Evolutionary conservation across 768 basidiomycete species (phyloP).

Genomic region (Cystobasidium tubakii): DNA sequence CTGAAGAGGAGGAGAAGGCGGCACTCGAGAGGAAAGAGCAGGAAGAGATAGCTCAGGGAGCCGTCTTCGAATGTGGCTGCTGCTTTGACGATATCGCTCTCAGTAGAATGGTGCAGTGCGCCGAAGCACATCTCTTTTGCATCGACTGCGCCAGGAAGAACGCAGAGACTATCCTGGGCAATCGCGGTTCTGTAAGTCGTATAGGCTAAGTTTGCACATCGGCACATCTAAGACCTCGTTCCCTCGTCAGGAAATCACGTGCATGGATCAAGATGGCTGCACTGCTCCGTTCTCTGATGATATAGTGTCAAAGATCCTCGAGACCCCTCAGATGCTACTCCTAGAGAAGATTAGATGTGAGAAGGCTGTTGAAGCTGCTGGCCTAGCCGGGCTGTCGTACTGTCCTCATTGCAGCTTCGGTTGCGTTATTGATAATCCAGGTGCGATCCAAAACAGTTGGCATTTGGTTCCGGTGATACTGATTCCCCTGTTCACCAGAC

Average conservation of each 20-base stretch:
- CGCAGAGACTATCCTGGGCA: slow-evolving; percentile 40
- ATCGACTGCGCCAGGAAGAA: slow-evolving; percentile 40
- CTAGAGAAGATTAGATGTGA: slow-evolving; percentile 43
- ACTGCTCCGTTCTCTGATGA: slow-evolving; percentile 36
- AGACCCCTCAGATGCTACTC: slow-evolving; percentile 26
- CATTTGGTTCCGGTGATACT: neutral
- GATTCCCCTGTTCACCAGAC: slow-evolving; percentile 40
- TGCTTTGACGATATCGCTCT: slow-evolving; percentile 41
- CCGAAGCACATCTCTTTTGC: slow-evolving; percentile 42
- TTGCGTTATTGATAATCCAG: slow-evolving; percentile 38
- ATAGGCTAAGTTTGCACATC: neutral
- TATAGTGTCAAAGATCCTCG: slow-evolving; percentile 34
- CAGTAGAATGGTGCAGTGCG: slow-evolving; percentile 38
- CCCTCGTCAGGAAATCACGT: slow-evolving; percentile 12
- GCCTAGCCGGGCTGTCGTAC: slow-evolving; percentile 1
- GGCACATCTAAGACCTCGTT: neutral
- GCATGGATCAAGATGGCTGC: slow-evolving; percentile 44
- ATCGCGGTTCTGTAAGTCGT: slow-evolving; percentile 38
- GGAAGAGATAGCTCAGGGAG: slow-evolving; percentile 13
- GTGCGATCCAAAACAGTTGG: too few species aligned
- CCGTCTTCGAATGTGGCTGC: slow-evolving; percentile 44
- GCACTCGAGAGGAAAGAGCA: slow-evolving; percentile 28
- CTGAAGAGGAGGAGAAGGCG: neutral
- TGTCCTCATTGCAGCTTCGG: slow-evolving; percentile 41
- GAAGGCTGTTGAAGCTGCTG: slow-evolving; percentile 41